Evolutionary conservation across 768 basidiomycete species (phyloP), one percentile per base, ranked within the genome.

Genomic region (Tulasnella sp.): DNA sequence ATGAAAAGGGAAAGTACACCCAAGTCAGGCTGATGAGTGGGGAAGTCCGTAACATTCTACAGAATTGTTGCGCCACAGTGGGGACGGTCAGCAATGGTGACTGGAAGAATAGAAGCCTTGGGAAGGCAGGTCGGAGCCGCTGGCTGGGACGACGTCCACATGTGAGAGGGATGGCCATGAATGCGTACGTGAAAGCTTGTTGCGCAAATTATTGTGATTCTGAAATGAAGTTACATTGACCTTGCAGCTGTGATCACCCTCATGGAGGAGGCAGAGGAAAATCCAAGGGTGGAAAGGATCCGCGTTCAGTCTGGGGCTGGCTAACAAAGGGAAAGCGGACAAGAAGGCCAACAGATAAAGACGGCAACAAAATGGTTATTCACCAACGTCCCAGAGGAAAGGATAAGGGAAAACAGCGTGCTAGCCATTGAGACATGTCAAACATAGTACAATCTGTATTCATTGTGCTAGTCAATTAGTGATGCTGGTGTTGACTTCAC

Each of bases 191-290:
- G 55, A 54, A 9, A 16, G 24, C 35, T n/a, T n/a, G n/a, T 57
- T 27, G 22, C 46, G 32, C 24, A 15, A 28, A 32, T n/a, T 33
- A 31, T 33, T 40, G n/a, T 25, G 8, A 40, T 24, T 6, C 42
- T 24, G 43, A 25, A 2, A 24, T 13, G 28, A 16, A 35, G 24
- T 50, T 19, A 45, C 35, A 50, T 10, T 45, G 19, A 31, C 13
- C 45, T 24, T 32, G 7, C 51, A 90, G 87, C 40, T 75, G 74
- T 48, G 89, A 91, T 66, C 89, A 92, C 66, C 91, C 93, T 55
- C 91, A 95, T 63, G 92, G 92, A 66, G 92, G 93, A 71, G 93
- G 93, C 66, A 83, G 93, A 68, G 93, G 93, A 59, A 96, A 93
- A 67, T 87, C 84, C 54, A 98, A 99, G 73, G 88, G 87, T 53